These are phyloP conservation scores for Plasmodium malariae DNA, from an alignment of 169 alveolate species.

Conservation along the genomic window DNA sequence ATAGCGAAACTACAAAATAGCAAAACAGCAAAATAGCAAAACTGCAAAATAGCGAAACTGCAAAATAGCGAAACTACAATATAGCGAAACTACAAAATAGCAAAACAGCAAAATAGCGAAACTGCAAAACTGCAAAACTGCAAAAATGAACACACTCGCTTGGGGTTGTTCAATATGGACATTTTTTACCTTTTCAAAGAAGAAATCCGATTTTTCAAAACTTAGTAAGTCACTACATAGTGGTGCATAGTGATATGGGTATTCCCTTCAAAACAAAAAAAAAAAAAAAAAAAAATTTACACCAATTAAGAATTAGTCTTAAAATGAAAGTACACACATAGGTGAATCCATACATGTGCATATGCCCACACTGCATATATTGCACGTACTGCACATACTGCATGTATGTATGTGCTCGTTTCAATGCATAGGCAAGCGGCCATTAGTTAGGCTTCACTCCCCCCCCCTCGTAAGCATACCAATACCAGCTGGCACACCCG, in stretches of 20 bases:
- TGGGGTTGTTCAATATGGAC: too few species aligned
- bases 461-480: conserved; percentile 88
- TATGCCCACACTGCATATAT: background rate
- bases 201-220: conserved; percentile 73
- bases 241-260: conserved; percentile 81
- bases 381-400: background rate
- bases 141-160: too few species aligned
- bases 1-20: too few species aligned
- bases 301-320: background rate
- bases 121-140: too few species aligned
- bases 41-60: too few species aligned
- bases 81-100: too few species aligned
- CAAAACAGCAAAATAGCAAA: too few species aligned
- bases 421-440: conserved; percentile 77
- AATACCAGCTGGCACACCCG: conserved; percentile 96
- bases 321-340: background rate
- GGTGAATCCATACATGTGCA: background rate
- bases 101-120: too few species aligned
- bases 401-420: background rate
- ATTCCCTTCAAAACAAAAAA: conserved; percentile 57
- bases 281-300: background rate
- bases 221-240: conserved; percentile 73
- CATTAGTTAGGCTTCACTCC: conserved; percentile 93
- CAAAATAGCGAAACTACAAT: too few species aligned
- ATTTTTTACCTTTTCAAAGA: conserved; percentile 66